Conservation (phyloP, 2,329 filamentous ascomycete species). For the Leptoxyphium fumago region DNA sequence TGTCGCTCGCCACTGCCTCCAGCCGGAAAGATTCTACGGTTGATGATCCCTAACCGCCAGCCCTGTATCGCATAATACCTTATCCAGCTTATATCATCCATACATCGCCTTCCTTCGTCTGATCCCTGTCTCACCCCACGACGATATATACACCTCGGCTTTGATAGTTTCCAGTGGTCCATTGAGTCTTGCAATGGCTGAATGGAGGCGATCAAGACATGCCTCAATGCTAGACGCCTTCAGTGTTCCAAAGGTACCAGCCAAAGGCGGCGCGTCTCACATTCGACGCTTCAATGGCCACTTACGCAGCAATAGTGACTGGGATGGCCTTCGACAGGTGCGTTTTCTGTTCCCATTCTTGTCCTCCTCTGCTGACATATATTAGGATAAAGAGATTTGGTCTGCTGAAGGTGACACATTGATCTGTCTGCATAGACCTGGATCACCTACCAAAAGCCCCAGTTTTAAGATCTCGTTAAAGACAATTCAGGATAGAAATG, state of each 20-base stretch:
- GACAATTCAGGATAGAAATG: slow-evolving; percentile 42
- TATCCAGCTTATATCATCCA: no score
- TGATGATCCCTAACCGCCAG: no score
- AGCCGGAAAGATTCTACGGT: no score
- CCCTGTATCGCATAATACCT: no score
- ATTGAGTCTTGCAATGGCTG: background rate
- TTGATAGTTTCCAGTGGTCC: no score
- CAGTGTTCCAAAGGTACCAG: background rate
- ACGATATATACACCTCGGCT: no score
- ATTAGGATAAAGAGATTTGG: slow-evolving; percentile 60
- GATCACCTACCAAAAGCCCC: slow-evolving; percentile 49
- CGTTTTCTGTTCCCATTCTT: background rate
- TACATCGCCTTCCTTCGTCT: no score
- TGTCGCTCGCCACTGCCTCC: no score
- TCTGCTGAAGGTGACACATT: slow-evolving; percentile 51
- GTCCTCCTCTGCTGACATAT: slow-evolving; percentile 1
- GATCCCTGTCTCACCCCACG: no score
- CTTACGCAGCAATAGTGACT: slow-evolving; percentile 1
- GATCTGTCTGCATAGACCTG: slow-evolving; percentile 52
- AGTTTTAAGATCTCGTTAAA: slow-evolving; percentile 52
- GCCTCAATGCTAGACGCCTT: background rate
- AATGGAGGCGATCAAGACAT: background rate
- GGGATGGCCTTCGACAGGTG: slow-evolving; percentile 9
- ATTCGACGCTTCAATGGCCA: slow-evolving; percentile 3
- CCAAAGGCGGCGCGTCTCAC: background rate